Evolutionary conservation across 148 eudicot species (phyloP), one percentile per base, ranked within the genome.

Genomic region (Rhododendron griersonianum): DNA sequence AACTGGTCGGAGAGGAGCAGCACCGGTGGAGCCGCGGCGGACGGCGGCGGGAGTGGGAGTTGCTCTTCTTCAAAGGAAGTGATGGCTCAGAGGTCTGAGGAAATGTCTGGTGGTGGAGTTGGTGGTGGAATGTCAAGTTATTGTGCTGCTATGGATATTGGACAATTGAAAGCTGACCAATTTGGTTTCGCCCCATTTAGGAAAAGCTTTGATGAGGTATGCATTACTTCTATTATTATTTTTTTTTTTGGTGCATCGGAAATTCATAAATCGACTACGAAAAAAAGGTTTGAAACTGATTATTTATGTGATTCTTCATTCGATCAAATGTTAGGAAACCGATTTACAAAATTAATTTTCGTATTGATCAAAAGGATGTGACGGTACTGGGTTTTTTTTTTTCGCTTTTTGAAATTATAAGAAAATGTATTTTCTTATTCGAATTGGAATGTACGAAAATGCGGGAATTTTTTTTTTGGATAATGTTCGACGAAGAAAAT

Each of bases 191-290:
- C 86, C 47, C 93, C 96, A 39, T 95, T 90, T 81, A 87, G 95
- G 83, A 95, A 91, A 91, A 80, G 85, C 76, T 95, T 93, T 86
- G 93, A 93, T 87, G 93, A 95, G 97, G 97, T 94, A 92, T 13
- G 71, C 69, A 8, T 7, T 63, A 23, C 0, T 18, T 18, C 63
- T 57, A 57, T 1, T 55, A 3, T 16, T 55, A 15, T 8, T 48
- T 10, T 50, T 14, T 0, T 16, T 55, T 51, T 55, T 55, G 61
- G 19, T 51, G 55, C 21, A 3, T 55, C 21, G 6, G 61, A 55
- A 51, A 55, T 55, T 55, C 61, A 55, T 4, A 55, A 55, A 15
- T 55, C 4, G 2, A 51, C 4, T 51, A 13, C 55, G 16, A 51
- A 51, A 51, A 11, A 48, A 51, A 2, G 0, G 14, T 51, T 51